Evolutionary conservation across 176 grass and related monocot species (phyloP), one percentile per base, ranked within the genome.

Genomic region (Eragrostis nindensis): DNA sequence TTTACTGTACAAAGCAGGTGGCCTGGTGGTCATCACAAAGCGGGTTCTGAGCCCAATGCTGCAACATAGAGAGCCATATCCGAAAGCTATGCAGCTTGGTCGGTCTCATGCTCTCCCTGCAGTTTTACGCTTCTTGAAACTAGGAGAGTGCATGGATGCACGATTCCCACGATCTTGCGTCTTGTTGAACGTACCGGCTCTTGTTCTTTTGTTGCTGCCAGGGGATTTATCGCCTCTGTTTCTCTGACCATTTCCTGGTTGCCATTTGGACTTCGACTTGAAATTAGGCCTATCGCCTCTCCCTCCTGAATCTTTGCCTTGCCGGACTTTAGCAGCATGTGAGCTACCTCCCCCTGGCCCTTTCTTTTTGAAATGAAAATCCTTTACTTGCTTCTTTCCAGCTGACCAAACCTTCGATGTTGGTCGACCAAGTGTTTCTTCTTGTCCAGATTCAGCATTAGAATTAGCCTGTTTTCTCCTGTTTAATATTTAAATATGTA

Each of bases 381-480:
- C 66, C 40, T 30, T 75, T 36, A 16, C 52, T 36, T 86, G 85
- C 76, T 88, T 90, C 82, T 94, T 94, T 11, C 47, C 57, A 30
- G 40, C 27, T 6, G 41, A 22, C 67, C 38, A 75, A 62, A 18
- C 64, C 24, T 48, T 85, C 7, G 55, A 53, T 12, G 6, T 45
- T 18, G 8, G 32, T 17, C 8, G 49, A 12, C n/a, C 19, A 68
- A 5, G n/a, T 13, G 41, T 83, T 74, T 80, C n/a, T n/a, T n/a
- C 53, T 27, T 61, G 81, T 18, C 36, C 62, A 25, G 77, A 29
- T 62, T 77, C 80, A 56, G 63, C 53, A 64, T 62, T 62, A 41
- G 69, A 66, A 53, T 62, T 59, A 0, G 25, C 18, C 17, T n/a
- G 71, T 81, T 87, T 94, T 74, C 82, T 78, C 75, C 91, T 94